Evolutionary conservation across 192 early-diverging fungal genomes (phyloP).

Genomic region (Coemansia sp.): DNA sequence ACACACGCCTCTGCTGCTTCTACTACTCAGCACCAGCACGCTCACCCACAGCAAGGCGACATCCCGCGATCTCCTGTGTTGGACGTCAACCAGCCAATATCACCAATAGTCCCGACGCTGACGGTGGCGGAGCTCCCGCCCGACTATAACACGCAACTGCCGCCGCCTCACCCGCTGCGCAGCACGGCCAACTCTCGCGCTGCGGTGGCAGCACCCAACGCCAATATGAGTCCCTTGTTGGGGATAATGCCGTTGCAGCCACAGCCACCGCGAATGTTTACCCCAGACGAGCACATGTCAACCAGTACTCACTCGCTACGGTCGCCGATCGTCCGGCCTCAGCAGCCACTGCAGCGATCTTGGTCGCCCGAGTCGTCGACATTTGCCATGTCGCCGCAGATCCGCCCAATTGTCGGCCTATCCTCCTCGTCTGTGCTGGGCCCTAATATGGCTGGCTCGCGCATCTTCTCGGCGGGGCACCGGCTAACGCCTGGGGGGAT

Average conservation of each 20-base stretch:
- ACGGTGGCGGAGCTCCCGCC: conserved; percentile 30
- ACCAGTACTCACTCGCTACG: not conserved
- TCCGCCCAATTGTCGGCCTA: conserved; percentile 38
- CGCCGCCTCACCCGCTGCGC: conserved; percentile 46
- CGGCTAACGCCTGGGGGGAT: conserved; percentile 6
- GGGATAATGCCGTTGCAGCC: not conserved
- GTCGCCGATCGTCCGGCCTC: not conserved
- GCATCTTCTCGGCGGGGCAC: conserved; percentile 15
- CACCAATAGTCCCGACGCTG: not conserved
- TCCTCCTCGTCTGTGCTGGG: conserved; percentile 28
- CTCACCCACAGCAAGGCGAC: not conserved
- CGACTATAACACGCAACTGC: conserved; percentile 53
- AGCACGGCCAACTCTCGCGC: conserved; percentile 34
- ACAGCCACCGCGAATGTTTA: conserved; percentile 37
- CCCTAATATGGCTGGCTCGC: conserved; percentile 10
- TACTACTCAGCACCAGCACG: not conserved
- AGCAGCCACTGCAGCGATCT: conserved; percentile 15
- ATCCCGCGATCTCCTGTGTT: not conserved
- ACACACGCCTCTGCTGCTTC: not conserved
- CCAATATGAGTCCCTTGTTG: conserved; percentile 30
- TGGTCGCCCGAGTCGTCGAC: conserved; percentile 25
- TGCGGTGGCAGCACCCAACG: conserved; percentile 4
- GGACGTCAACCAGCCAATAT: not conserved
- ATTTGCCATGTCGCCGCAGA: conserved; percentile 25
- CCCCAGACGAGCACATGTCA: conserved; percentile 31